A percentile compares a stretch with the other conserved stretches of the same genome.
Evolutionary conservation across 192 early-diverging fungal species (phyloP).

Genomic region (Chytriomyces sp.): DNA sequence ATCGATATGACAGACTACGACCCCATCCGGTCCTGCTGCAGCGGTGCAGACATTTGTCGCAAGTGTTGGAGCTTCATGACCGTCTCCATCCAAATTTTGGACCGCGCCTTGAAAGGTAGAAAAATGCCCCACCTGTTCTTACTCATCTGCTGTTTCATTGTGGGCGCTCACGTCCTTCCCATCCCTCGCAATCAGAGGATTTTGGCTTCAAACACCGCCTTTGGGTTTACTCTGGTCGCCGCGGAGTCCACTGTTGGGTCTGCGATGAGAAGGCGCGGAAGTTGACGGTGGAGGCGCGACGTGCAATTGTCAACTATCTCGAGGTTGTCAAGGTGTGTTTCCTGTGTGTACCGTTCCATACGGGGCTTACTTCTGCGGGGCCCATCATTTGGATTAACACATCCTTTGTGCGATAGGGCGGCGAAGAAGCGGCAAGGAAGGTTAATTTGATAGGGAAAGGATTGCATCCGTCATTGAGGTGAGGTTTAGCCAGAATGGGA

Average conservation of each 20-base stretch:
- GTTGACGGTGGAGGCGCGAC: constrained; percentile 75
- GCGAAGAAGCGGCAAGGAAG: constrained; percentile 71
- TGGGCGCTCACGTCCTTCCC: background rate
- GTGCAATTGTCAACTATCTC: constrained; percentile 82
- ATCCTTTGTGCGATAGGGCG: constrained; percentile 59
- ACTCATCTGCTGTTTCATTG: background rate
- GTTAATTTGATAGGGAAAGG: constrained; percentile 58
- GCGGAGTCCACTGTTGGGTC: constrained; percentile 99
- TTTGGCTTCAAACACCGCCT: constrained; percentile 93
- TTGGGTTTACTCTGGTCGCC: constrained; percentile 95
- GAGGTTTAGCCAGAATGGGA: too few relatives aligned
- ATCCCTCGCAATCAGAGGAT: constrained; percentile 63
- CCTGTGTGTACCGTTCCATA: too few relatives aligned
- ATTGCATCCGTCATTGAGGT: constrained; percentile 75
- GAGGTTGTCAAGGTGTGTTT: constrained; percentile 59
- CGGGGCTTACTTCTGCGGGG: background rate
- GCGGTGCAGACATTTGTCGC: constrained; percentile 79
- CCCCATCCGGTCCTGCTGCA: constrained; percentile 94
- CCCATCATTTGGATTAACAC: background rate
- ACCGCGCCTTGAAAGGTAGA: constrained; percentile 69
- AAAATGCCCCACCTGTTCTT: constrained; percentile 16
- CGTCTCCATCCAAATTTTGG: constrained; percentile 84
- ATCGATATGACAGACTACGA: constrained; percentile 99
- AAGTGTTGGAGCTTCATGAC: constrained; percentile 97
- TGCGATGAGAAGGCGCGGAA: constrained; percentile 84